Evolutionary conservation across 2,329 filamentous ascomycete species (phyloP).

Genomic region (Polychaeton citri): DNA sequence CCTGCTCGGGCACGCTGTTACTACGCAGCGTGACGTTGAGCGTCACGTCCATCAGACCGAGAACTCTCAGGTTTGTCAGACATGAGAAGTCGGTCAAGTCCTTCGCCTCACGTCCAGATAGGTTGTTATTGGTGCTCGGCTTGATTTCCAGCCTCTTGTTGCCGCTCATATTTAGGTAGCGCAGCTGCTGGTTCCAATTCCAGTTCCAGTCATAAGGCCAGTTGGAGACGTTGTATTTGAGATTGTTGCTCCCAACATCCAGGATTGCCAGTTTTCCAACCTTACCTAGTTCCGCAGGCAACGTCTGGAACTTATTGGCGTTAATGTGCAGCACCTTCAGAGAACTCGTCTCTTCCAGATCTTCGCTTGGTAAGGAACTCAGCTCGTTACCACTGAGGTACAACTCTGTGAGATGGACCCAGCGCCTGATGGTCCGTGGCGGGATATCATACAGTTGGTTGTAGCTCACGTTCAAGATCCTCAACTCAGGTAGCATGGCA

Average conservation of each 20-base stretch:
- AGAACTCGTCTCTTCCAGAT: slow-evolving; percentile 77
- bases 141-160: slow-evolving; percentile 94
- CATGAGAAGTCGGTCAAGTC: slow-evolving; percentile 84
- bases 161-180: slow-evolving; percentile 89
- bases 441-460: slow-evolving; percentile 91
- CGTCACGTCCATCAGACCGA: slow-evolving; percentile 96
- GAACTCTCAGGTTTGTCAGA: slow-evolving; percentile 66
- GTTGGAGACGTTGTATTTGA: slow-evolving; percentile 98
- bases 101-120: slow-evolving; percentile 44
- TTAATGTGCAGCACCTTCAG: slow-evolving; percentile 90
- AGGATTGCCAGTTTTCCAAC: slow-evolving; percentile 83
- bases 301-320: slow-evolving; percentile 91
- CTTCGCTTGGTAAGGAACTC: slow-evolving; percentile 81
- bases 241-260: slow-evolving; percentile 84
- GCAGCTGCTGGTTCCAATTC: slow-evolving; percentile 93
- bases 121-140: slow-evolving; percentile 40
- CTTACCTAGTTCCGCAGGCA: slow-evolving; percentile 89
- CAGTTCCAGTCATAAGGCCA: slow-evolving; percentile 99
- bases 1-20: slow-evolving; percentile 76
- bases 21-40: slow-evolving; percentile 55
- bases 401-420: slow-evolving; percentile 80
- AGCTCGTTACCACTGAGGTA: slow-evolving; percentile 93
- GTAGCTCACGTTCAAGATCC: slow-evolving; percentile 85
- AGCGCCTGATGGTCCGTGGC: slow-evolving; percentile 71
- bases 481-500: slow-evolving; percentile 65